A percentile compares a stretch with the other conserved stretches of the same genome.
These are phyloP conservation scores for Claviceps spartinae DNA, from an alignment of 2,329 filamentous ascomycete species.

Conservation along the genomic window DNA sequence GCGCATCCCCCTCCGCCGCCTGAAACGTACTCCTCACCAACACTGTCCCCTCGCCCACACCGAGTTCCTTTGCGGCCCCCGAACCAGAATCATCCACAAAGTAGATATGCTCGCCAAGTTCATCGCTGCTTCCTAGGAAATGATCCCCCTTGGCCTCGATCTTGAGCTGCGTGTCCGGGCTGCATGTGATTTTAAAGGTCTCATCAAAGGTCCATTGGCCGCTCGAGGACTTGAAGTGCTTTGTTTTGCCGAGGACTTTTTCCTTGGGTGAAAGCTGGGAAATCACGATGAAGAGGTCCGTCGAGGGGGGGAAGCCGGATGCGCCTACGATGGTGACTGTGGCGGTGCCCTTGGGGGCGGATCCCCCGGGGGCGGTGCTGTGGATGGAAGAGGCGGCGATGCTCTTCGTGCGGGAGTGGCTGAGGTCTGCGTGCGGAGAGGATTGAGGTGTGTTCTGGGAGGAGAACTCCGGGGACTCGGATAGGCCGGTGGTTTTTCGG, in stretches of 20 bases:
- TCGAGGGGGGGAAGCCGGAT: constrained; percentile 58
- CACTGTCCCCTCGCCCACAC: constrained; percentile 59
- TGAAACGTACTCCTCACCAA: constrained; percentile 61
- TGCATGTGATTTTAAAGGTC: constrained; percentile 63
- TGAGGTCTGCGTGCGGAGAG: constrained; percentile 15
- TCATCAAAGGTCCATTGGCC: constrained; percentile 62
- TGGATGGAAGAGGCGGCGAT: constrained; percentile 52
- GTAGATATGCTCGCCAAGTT: constrained; percentile 75
- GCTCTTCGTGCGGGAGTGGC: constrained; percentile 42
- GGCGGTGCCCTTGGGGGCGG: constrained; percentile 58
- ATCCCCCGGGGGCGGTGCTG: constrained; percentile 42
- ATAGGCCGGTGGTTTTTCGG: constrained; percentile 27
- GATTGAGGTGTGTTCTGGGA: constrained; percentile 11
- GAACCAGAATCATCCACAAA: constrained; percentile 72
- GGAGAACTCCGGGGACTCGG: constrained; percentile 18
- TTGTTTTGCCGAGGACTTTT: constrained; percentile 84
- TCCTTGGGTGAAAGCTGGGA: constrained; percentile 53
- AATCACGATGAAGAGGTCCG: constrained; percentile 68
- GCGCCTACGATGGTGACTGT: constrained; percentile 70
- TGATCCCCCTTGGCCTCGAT: constrained; percentile 75
- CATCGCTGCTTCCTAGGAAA: constrained; percentile 70
- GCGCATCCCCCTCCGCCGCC: constrained; percentile 30
- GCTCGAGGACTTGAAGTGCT: constrained; percentile 62
- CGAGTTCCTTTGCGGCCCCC: constrained; percentile 58
- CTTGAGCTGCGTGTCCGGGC: constrained; percentile 75